phyloP scores from a whole-genome alignment of 441 rosid species.

The Isatis lusitanica region DNA sequence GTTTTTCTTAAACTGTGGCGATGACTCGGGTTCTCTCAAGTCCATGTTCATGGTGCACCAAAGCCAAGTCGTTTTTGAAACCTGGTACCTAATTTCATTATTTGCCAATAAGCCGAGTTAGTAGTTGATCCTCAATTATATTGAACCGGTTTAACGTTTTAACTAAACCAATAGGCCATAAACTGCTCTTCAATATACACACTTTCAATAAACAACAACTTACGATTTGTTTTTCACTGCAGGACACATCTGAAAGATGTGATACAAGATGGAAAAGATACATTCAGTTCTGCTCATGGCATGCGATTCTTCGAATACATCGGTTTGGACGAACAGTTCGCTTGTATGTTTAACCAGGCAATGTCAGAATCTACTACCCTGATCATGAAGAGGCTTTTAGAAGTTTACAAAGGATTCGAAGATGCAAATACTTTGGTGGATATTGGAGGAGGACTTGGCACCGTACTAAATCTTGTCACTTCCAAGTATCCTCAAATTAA shows the following conservation, averaged over 20 bases:
- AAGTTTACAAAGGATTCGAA: background rate
- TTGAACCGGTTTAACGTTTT: no score
- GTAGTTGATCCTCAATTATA: background rate
- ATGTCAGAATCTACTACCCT: constrained; percentile 15
- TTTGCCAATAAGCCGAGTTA: background rate
- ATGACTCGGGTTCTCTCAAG: background rate
- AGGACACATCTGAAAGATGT: background rate
- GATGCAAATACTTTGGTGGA: background rate
- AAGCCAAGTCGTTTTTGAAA: background rate
- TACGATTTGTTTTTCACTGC: background rate
- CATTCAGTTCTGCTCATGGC: constrained; percentile 16
- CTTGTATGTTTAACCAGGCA: constrained; percentile 32
- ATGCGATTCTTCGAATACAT: background rate
- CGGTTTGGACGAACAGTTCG: constrained; percentile 17
- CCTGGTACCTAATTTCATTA: no score
- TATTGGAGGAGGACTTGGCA: background rate
- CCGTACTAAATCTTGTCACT: background rate
- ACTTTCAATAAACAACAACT: background rate
- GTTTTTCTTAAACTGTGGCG: background rate
- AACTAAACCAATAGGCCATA: no score
- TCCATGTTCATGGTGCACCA: background rate
- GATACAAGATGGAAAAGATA: background rate
- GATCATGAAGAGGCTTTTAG: background rate
- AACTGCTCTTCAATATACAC: background rate
- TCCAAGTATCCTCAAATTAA: background rate